A percentile compares a stretch with the other conserved stretches of the same genome.
phyloP scores from a whole-genome alignment of 345 rosid genomes.

The Murraya koenigii region DNA sequence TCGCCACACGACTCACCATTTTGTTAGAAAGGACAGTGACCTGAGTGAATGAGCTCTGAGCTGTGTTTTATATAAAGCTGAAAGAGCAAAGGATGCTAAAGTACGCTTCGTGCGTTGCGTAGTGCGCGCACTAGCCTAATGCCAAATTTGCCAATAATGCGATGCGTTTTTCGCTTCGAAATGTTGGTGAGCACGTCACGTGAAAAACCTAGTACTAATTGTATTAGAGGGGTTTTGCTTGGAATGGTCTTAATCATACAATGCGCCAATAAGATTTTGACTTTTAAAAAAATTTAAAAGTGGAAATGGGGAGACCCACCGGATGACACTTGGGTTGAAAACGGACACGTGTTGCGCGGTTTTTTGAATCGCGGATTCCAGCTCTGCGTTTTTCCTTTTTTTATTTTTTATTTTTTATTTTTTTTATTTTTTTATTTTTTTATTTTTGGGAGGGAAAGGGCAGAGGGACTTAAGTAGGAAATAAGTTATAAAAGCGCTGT shows the following conservation, averaged over 20 bases:
- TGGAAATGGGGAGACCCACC: background rate
- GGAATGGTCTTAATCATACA: background rate
- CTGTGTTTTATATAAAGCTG: background rate
- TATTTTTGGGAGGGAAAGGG: background rate
- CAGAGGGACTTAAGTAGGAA: background rate
- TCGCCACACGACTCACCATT: constrained; percentile 2
- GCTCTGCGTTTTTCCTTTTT: background rate
- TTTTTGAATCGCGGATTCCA: background rate
- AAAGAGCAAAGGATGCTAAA: background rate
- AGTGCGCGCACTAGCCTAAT: constrained; percentile 6
- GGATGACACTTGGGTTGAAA: background rate
- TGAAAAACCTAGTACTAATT: constrained; percentile 7
- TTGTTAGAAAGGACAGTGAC: too few relatives aligned
- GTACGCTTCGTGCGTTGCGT: background rate
- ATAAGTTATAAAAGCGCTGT: background rate
- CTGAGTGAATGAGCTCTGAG: too few relatives aligned
- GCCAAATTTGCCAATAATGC: background rate
- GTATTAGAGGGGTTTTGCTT: background rate
- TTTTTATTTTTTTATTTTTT: too few relatives aligned
- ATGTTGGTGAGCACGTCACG: background rate
- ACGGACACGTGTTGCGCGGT: background rate
- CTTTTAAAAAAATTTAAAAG: background rate
- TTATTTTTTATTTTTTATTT: rapidly evolving
- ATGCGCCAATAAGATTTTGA: background rate
- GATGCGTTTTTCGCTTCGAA: background rate